Evolutionary conservation across 495 filamentous ascomycete species (phyloP).

Genomic region (Penicillium cinerascens): DNA sequence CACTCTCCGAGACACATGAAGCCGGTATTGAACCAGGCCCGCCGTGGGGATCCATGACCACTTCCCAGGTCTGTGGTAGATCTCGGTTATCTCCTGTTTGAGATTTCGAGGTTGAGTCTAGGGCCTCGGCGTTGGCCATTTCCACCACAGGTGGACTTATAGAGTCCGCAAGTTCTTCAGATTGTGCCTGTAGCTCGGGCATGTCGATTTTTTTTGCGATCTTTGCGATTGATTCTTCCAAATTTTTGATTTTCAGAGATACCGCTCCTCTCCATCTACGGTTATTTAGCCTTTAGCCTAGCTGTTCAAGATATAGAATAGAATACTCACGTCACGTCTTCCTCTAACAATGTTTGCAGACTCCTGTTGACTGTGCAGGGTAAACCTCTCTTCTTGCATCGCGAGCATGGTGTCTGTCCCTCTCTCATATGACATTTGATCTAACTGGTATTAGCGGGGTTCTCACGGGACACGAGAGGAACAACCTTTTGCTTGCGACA

Average conservation of each 20-base stretch:
- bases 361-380: constrained; percentile 33
- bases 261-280: constrained; percentile 32
- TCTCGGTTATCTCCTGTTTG: background rate
- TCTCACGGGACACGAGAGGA: background rate
- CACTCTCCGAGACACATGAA: constrained; percentile 23
- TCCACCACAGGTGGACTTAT: constrained; percentile 7
- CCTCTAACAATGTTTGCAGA: constrained; percentile 35
- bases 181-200: constrained; percentile 16
- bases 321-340: constrained; percentile 28
- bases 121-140: background rate
- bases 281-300: background rate
- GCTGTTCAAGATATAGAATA: background rate
- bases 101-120: background rate
- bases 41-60: constrained; percentile 22
- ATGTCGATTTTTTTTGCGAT: constrained; percentile 23
- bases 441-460: constrained; percentile 7
- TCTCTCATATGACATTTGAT: constrained; percentile 45
- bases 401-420: constrained; percentile 26
- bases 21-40: constrained; percentile 31
- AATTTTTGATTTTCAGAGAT: constrained; percentile 19
- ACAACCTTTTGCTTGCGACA: constrained; percentile 38
- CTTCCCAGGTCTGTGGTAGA: constrained; percentile 14
- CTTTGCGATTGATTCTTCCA: constrained; percentile 23
- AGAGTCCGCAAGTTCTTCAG: background rate
- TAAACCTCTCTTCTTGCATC: constrained; percentile 28